Percentiles rank a stretch among this genome's conserved stretches.
These are phyloP conservation scores for Eremochloa ophiuroides DNA, from an alignment of 176 grass and related monocot species.

Conservation along the genomic window DNA sequence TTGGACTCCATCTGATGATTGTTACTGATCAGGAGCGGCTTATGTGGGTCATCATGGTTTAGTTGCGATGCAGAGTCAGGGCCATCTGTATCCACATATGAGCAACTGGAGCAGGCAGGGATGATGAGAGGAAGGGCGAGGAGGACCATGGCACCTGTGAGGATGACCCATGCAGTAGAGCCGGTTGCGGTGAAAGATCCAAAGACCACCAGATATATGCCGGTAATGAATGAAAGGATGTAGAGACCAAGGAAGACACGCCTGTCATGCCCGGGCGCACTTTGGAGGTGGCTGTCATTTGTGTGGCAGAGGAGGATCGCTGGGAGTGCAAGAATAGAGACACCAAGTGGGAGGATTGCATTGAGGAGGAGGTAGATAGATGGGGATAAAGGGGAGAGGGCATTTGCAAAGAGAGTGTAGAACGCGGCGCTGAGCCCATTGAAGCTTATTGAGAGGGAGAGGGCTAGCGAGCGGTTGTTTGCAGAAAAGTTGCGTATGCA, in stretches of 20 bases:
- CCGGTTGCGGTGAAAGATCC: constrained; percentile 44
- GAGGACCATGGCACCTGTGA: constrained; percentile 66
- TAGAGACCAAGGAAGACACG: constrained; percentile 64
- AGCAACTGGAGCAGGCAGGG: constrained; percentile 48
- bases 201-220: constrained; percentile 67
- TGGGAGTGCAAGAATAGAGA: constrained; percentile 54
- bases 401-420: constrained; percentile 63
- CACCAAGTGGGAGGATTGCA: constrained; percentile 48
- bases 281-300: constrained; percentile 29
- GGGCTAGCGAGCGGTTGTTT: constrained; percentile 58
- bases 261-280: constrained; percentile 33
- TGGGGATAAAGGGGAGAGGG: constrained; percentile 39
- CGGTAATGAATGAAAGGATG: constrained; percentile 66
- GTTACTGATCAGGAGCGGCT: constrained; percentile 19
- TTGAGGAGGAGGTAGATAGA: constrained; percentile 87
- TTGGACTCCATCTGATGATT: not conserved
- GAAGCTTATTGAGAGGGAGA: constrained; percentile 93
- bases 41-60: constrained; percentile 25
- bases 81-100: not conserved
- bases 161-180: constrained; percentile 41
- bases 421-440: constrained; percentile 80
- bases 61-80: constrained; percentile 9
- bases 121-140: constrained; percentile 61
- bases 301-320: constrained; percentile 57
- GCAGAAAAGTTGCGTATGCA: constrained; percentile 74